Conservation (phyloP, 2,329 filamentous ascomycete genomes). For the Cytospora paraplurivora region DNA sequence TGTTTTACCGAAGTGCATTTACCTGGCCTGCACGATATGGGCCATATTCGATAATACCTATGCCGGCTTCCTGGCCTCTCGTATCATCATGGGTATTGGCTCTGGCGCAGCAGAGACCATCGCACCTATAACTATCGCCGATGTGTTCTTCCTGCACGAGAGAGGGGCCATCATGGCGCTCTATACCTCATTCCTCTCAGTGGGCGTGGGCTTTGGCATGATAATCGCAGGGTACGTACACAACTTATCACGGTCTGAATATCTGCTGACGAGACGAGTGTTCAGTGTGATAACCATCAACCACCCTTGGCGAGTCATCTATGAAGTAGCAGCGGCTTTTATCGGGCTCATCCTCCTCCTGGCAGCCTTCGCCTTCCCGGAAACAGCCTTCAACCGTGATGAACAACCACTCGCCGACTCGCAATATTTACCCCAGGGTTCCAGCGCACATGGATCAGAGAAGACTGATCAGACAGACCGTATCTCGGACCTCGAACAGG, state of each 20-base stretch:
- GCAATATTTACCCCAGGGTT: conserved; percentile 28
- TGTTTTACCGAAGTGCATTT: conserved; percentile 35
- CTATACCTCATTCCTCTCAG: conserved; percentile 45
- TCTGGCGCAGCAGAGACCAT: conserved; percentile 56
- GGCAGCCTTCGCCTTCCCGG: conserved; percentile 56
- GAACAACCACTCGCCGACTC: conserved; percentile 26
- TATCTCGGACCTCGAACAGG: conserved; percentile 30
- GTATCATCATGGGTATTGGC: conserved; percentile 56
- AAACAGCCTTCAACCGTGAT: conserved; percentile 51
- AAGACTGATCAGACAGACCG: conserved; percentile 21
- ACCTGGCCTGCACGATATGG: conserved; percentile 46
- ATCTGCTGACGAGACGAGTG: conserved; percentile 24
- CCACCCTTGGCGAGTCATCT: conserved; percentile 53
- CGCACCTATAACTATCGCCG: conserved; percentile 54
- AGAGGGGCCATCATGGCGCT: conserved; percentile 53
- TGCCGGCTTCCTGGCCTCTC: conserved; percentile 45
- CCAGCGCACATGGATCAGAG: conserved; percentile 28
- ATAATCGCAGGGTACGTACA: conserved; percentile 43
- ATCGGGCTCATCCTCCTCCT: conserved; percentile 51
- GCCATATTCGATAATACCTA: conserved; percentile 47
- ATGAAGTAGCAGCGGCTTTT: conserved; percentile 52
- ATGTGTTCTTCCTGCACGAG: conserved; percentile 61
- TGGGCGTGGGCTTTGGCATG: conserved; percentile 47
- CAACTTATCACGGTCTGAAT: conserved; percentile 1
- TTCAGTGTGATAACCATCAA: conserved; percentile 50